phyloP scores from a whole-genome alignment of 1,284 basidiomycete species.

The Sphaerobolus stellatus region DNA sequence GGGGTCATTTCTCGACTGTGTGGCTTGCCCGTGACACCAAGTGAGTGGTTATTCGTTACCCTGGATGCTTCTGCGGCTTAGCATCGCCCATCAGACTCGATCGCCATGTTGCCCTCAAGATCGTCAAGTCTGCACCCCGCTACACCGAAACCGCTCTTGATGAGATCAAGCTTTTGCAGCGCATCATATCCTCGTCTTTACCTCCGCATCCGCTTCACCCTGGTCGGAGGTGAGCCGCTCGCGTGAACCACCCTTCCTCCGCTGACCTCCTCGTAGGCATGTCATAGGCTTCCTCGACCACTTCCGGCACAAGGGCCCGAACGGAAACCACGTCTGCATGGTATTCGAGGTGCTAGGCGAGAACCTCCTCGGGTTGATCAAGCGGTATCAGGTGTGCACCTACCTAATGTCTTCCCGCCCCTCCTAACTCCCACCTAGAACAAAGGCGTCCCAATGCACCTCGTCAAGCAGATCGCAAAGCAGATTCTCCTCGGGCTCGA shows the following conservation, averaged over 20 bases:
- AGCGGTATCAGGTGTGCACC: conserved; percentile 85
- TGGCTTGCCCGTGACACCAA: conserved; percentile 88
- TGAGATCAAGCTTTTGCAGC: conserved; percentile 97
- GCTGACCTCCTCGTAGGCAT: too few species aligned
- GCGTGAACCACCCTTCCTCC: too few species aligned
- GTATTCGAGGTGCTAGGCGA: conserved; percentile 99
- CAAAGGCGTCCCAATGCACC: conserved; percentile 90
- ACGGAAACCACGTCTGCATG: conserved; percentile 99
- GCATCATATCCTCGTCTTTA: conserved; percentile 86
- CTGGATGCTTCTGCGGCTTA: too few species aligned
- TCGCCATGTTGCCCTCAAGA: conserved; percentile 97
- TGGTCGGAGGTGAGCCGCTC: too few species aligned
- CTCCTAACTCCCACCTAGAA: conserved; percentile 34
- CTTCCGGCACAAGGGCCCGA: conserved; percentile 94
- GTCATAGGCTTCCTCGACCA: conserved; percentile 97
- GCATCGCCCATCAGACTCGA: conserved; percentile 86
- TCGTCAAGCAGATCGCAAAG: conserved; percentile 68
- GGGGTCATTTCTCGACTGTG: conserved; percentile 95
- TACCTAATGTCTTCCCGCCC: conserved; percentile 1
- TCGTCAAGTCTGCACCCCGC: conserved; percentile 92
- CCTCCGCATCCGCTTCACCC: conserved; percentile 56
- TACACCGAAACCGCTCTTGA: conserved; percentile 98
- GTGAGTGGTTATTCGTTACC: conserved; percentile 47
- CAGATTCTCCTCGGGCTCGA: neutral
- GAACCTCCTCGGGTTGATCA: conserved; percentile 96